Evolutionary conservation across 108 stramenopile genomes (phyloP).

Genomic region (Nitzschia sp.): DNA sequence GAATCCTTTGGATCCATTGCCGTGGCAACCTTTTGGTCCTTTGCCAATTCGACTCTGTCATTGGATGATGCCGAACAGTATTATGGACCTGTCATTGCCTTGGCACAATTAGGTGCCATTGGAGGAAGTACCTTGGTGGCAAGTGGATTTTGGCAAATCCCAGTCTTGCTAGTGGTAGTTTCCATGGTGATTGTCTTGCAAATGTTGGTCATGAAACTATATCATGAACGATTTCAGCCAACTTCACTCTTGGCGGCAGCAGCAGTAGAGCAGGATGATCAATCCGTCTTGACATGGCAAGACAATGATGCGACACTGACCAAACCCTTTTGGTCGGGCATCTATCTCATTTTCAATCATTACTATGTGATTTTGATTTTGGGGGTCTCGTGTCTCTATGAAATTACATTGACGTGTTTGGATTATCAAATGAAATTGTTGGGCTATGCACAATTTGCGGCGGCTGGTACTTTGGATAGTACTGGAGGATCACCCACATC

Average conservation of each 20-base stretch:
- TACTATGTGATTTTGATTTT: conserved; percentile 91
- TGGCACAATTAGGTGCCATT: conserved; percentile 94
- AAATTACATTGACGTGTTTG: conserved; percentile 92
- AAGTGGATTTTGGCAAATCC: conserved; percentile 25
- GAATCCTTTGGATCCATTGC: conserved; percentile 95
- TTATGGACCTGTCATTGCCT: conserved; percentile 93
- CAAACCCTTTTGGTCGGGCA: conserved; percentile 60
- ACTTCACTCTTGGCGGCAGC: conserved; percentile 19
- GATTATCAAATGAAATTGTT: conserved; percentile 97
- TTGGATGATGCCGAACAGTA: conserved; percentile 87
- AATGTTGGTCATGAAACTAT: conserved; percentile 45
- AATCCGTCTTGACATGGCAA: conserved; percentile 31
- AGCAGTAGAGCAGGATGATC: conserved; percentile 28
- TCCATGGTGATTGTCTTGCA: conserved; percentile 46
- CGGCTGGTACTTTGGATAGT: neutral
- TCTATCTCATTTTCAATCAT: conserved; percentile 81
- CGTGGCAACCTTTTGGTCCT: conserved; percentile 95
- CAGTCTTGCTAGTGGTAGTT: conserved; percentile 42
- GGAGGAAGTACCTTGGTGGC: conserved; percentile 81
- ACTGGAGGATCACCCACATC: neutral
- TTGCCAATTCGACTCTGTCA: conserved; percentile 88
- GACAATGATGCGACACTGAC: conserved; percentile 40
- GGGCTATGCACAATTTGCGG: conserved; percentile 71
- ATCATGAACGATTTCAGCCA: conserved; percentile 36
- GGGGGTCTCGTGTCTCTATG: conserved; percentile 93